Evolutionary conservation across 108 stramenopile species (phyloP).

Genomic region (Epithemia pelagica): DNA sequence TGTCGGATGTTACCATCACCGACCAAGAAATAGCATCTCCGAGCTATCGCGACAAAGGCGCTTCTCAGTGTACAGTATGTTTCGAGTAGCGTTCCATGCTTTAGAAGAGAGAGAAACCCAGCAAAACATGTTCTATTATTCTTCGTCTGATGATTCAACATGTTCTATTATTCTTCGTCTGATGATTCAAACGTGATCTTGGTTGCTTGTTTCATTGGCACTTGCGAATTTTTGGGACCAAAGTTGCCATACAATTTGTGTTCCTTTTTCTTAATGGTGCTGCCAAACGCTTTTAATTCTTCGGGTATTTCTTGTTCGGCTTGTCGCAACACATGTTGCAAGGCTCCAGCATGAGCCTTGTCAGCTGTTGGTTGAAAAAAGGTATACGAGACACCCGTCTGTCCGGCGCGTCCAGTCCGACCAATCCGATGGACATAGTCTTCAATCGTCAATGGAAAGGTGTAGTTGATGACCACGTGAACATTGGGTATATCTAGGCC

Average conservation of each 20-base stretch:
- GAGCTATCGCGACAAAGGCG: too few relatives aligned
- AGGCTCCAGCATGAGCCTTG: conserved; percentile 92
- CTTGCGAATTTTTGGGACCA: conserved; percentile 71
- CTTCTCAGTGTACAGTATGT: too few relatives aligned
- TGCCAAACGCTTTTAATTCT: conserved; percentile 91
- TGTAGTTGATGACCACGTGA: conserved; percentile 94
- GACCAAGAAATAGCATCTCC: too few relatives aligned
- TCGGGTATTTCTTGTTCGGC: conserved; percentile 90
- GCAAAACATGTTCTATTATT: too few relatives aligned
- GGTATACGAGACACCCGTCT: conserved; percentile 92
- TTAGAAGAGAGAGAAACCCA: too few relatives aligned
- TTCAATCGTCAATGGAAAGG: conserved; percentile 95
- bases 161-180: conserved; percentile 8
- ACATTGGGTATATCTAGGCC: conserved; percentile 98
- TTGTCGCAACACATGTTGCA: conserved; percentile 95
- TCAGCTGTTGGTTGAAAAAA: conserved; percentile 92
- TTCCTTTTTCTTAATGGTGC: conserved; percentile 99
- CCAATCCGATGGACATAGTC: conserved; percentile 97
- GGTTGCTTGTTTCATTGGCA: conserved; percentile 50
- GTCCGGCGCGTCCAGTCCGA: conserved; percentile 95
- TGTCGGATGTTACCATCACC: background rate
- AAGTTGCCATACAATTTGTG: conserved; percentile 98
- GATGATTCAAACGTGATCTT: conserved; percentile 37
- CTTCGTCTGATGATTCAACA: conserved; percentile 20
- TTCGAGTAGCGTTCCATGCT: too few relatives aligned